These are phyloP conservation scores for Rhodotorula glutinis DNA, from an alignment of 1,284 basidiomycete genomes.

Conservation along the genomic window DNA sequence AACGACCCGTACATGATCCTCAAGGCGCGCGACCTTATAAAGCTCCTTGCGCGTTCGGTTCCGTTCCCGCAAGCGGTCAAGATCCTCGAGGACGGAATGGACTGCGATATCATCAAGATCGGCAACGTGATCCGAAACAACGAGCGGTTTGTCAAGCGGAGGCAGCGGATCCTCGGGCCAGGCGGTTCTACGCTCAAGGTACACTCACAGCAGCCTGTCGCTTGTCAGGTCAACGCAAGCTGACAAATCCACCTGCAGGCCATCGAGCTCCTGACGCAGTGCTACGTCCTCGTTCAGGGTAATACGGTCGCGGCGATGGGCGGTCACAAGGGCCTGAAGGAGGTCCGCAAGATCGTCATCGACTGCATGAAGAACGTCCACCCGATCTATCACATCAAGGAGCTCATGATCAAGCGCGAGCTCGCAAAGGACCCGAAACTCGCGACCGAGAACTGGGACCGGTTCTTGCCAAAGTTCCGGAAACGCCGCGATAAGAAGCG, in stretches of 20 bases:
- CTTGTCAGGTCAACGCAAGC: too few relatives aligned
- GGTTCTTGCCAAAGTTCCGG: constrained; percentile 95
- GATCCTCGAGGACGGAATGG: constrained; percentile 82
- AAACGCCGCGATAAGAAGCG: constrained; percentile 87
- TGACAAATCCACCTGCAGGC: constrained; percentile 58
- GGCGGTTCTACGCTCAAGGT: constrained; percentile 96
- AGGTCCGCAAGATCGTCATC: constrained; percentile 88
- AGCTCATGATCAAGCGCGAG: constrained; percentile 98
- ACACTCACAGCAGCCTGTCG: constrained; percentile 27
- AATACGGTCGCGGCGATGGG: constrained; percentile 99
- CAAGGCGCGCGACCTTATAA: constrained; percentile 93
- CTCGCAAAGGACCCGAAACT: constrained; percentile 97
- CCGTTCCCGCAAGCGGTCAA: constrained; percentile 77
- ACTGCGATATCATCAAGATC: constrained; percentile 98
- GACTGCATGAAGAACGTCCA: constrained; percentile 99
- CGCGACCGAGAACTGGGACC: constrained; percentile 90
- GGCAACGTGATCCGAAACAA: constrained; percentile 92
- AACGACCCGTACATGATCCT: constrained; percentile 94
- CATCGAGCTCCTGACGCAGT: constrained; percentile 92
- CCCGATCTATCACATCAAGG: constrained; percentile 99
- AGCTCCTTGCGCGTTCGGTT: constrained; percentile 89
- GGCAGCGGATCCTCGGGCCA: constrained; percentile 95
- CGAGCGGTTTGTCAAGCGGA: constrained; percentile 91
- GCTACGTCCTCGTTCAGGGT: constrained; percentile 97
- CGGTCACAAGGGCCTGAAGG: constrained; percentile 88